phyloP scores from a whole-genome alignment of 1,284 basidiomycete genomes.

The Mycena sp. region DNA sequence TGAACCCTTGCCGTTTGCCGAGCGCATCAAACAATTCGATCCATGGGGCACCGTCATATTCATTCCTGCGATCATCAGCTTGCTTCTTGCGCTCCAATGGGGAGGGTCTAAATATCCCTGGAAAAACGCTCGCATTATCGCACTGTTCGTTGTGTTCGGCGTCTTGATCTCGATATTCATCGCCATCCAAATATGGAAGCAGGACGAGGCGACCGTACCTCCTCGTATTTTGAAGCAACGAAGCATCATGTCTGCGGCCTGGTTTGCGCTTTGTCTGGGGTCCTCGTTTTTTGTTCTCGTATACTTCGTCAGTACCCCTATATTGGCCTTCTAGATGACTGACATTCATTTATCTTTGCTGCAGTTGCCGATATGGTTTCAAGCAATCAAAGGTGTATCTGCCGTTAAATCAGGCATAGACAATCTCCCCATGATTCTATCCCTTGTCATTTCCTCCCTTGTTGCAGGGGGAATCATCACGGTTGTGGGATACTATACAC shows the following conservation, averaged over 20 bases:
- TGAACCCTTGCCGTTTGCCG: not conserved
- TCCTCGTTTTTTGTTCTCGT: not conserved
- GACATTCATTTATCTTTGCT: no score
- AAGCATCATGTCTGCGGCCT: conserved; percentile 2
- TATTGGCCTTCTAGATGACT: no score
- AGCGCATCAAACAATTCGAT: not conserved
- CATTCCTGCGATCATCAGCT: conserved; percentile 8
- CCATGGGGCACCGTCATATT: conserved; percentile 10
- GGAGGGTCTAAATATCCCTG: conserved; percentile 27
- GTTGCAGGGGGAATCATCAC: conserved; percentile 7
- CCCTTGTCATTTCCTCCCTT: conserved; percentile 5
- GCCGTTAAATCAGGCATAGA: not conserved
- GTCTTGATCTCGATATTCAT: conserved; percentile 13
- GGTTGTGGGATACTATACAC: not conserved
- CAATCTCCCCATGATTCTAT: conserved; percentile 6
- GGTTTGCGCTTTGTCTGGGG: not conserved
- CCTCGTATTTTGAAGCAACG: conserved; percentile 6
- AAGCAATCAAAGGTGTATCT: conserved; percentile 7
- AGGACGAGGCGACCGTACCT: conserved; percentile 14
- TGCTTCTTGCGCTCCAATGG: conserved; percentile 27
- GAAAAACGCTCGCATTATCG: conserved; percentile 18
- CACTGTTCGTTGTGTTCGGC: conserved; percentile 16
- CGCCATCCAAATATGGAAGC: conserved; percentile 11
- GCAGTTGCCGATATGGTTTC: conserved; percentile 13
- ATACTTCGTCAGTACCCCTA: no score